Conservation (phyloP, 306 rosid species). For the Psophocarpus tetragonolobus region DNA sequence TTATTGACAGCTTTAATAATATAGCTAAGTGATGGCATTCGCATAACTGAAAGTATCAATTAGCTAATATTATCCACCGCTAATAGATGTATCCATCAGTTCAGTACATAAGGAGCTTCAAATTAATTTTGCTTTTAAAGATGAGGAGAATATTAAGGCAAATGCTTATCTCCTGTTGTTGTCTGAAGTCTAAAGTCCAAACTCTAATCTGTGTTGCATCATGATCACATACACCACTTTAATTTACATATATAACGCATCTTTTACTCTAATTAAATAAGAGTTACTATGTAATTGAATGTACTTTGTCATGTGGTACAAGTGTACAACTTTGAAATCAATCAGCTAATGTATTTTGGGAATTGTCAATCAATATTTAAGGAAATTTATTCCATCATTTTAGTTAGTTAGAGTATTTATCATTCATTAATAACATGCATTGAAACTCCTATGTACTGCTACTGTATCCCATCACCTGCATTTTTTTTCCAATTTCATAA, state of each 20-base stretch:
- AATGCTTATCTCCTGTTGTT: neutral
- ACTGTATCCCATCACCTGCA: neutral
- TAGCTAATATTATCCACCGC: conserved; percentile 6
- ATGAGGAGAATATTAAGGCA: neutral
- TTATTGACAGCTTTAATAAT: neutral
- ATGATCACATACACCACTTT: neutral
- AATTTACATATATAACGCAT: neutral
- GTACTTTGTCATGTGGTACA: neutral
- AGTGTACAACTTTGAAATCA: neutral
- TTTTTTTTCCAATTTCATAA: neutral
- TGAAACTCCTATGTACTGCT: neutral
- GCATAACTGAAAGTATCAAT: conserved; percentile 21
- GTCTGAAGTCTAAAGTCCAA: conserved; percentile 11
- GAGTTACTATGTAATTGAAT: neutral
- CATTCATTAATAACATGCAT: no score
- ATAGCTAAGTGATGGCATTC: conserved; percentile 21
- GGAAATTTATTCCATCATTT: neutral
- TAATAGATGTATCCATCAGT: neutral
- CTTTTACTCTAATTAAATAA: neutral
- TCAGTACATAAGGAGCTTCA: neutral
- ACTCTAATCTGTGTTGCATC: neutral
- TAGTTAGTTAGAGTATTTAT: neutral
- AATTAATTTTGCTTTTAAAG: neutral
- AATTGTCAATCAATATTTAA: neutral
- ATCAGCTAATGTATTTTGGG: neutral